Conservation (phyloP, 2,329 filamentous ascomycete genomes). For the Cladosporium sp. region DNA sequence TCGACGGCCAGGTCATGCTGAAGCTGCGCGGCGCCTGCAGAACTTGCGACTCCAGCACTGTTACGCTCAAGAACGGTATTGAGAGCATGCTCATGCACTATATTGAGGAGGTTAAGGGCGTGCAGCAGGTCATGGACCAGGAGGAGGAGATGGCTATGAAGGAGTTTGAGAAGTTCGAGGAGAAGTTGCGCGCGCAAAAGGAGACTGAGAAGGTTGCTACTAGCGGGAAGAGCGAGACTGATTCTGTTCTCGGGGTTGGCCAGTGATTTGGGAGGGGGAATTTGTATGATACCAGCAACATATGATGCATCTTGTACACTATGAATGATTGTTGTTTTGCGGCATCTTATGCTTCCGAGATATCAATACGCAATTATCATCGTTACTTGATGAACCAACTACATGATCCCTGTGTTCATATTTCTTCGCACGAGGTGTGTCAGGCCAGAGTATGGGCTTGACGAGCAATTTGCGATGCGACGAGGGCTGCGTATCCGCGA, state of each 20-base stretch:
- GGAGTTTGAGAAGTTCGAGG: conserved; percentile 93
- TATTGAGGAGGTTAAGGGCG: conserved; percentile 93
- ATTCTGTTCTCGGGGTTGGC: conserved; percentile 34
- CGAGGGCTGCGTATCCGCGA: too few relatives aligned
- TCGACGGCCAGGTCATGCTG: conserved; percentile 60
- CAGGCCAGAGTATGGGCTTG: too few relatives aligned
- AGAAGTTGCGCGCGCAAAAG: conserved; percentile 65
- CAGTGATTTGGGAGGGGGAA: neutral
- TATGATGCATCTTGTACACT: neutral
- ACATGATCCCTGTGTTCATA: too few relatives aligned
- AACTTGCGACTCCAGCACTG: conserved; percentile 94
- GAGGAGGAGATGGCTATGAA: conserved; percentile 83
- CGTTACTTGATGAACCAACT: too few relatives aligned
- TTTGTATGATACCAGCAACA: neutral
- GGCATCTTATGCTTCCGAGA: too few relatives aligned
- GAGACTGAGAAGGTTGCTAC: conserved; percentile 48
- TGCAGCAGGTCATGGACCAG: conserved; percentile 83
- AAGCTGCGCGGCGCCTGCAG: conserved; percentile 90
- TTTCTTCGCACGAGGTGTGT: too few relatives aligned
- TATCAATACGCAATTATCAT: too few relatives aligned
- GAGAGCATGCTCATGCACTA: conserved; percentile 90
- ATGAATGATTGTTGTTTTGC: neutral
- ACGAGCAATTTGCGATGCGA: too few relatives aligned
- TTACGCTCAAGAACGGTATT: conserved; percentile 95
- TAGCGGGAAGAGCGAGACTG: conserved; percentile 51